A percentile compares a stretch with the other conserved stretches of the same genome.
These are phyloP conservation scores for Trichosporon coremiiforme DNA, from an alignment of 1,284 basidiomycete genomes.

Conservation along the genomic window DNA sequence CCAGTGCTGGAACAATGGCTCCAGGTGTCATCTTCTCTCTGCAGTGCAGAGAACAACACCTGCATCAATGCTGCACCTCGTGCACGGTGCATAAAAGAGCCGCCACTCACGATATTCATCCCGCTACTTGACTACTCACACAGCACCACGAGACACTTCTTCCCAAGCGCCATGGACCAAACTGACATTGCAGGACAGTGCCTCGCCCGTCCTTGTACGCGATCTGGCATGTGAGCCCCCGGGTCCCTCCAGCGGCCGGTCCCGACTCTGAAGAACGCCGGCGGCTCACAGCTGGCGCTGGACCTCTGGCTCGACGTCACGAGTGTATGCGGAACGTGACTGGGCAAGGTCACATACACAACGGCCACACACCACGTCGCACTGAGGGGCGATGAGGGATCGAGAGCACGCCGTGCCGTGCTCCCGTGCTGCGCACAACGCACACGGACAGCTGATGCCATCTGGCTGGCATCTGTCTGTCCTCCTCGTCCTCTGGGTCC, in stretches of 20 bases:
- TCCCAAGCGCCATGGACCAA: background rate
- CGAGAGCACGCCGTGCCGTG: background rate
- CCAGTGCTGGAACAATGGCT: background rate
- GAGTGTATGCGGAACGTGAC: background rate
- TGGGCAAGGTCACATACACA: background rate
- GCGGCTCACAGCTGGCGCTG: background rate
- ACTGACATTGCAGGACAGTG: background rate
- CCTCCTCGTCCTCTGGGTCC: too few species aligned
- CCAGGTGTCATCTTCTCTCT: background rate
- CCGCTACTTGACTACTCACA: background rate
- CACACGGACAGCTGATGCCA: background rate
- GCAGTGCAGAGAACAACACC: background rate
- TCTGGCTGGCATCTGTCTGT: background rate
- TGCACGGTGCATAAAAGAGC: background rate
- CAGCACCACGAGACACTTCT: background rate
- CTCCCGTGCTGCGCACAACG: background rate
- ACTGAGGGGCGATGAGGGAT: background rate
- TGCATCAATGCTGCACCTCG: background rate
- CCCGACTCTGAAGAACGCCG: background rate
- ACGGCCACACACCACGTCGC: background rate
- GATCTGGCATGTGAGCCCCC: background rate
- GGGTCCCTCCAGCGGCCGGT: background rate
- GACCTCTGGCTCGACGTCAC: background rate
- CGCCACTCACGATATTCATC: background rate
- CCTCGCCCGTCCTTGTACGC: background rate